Conservation (phyloP, 176 grass and related monocot genomes). For the Oryza nivara region DNA sequence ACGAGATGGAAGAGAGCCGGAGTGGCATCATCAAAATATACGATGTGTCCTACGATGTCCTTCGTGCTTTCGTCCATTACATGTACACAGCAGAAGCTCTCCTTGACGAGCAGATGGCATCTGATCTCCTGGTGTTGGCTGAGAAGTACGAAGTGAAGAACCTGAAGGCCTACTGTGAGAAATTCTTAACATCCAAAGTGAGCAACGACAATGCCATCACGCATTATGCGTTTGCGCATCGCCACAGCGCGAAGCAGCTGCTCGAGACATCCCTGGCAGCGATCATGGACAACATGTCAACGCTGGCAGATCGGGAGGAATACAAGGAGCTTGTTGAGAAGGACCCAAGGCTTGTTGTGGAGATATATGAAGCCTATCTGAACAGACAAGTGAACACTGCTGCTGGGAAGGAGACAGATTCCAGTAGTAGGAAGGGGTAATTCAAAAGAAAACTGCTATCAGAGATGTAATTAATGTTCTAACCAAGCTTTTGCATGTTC, state of each 20-base stretch:
- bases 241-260: conserved; percentile 77
- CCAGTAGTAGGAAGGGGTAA: conserved; percentile 40
- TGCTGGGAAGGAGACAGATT: conserved; percentile 52
- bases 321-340: conserved; percentile 91
- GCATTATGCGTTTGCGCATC: conserved; percentile 76
- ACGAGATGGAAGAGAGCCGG: conserved; percentile 93
- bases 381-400: conserved; percentile 76
- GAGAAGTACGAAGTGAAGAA: conserved; percentile 97
- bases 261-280: conserved; percentile 71
- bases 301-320: conserved; percentile 68
- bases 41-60: conserved; percentile 73
- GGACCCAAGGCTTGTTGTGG: conserved; percentile 90
- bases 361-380: conserved; percentile 91
- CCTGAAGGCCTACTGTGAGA: conserved; percentile 80
- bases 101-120: conserved; percentile 78
- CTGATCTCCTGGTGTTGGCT: conserved; percentile 76
- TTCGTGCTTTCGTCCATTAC: conserved; percentile 78
- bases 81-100: conserved; percentile 79
- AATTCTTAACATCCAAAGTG: conserved; percentile 89
- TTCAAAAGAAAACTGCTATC: not conserved
- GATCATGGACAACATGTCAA: conserved; percentile 79
- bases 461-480: conserved; percentile 1
- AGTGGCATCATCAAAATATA: conserved; percentile 91
- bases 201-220: conserved; percentile 74
- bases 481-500: not conserved